These are phyloP conservation scores for Acer campestre DNA, from an alignment of 345 rosid species.

Conservation along the genomic window DNA sequence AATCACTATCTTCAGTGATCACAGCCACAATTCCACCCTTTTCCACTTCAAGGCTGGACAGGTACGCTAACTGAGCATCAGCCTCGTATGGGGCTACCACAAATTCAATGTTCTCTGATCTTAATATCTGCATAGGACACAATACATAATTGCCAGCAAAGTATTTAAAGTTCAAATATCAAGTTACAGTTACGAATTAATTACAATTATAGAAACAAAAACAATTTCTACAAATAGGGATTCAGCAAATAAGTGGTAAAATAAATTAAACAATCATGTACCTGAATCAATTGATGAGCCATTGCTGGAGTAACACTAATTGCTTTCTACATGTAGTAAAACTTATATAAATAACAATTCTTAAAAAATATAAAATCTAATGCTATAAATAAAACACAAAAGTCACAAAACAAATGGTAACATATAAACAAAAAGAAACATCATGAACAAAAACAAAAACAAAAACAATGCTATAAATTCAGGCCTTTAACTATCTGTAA, in stretches of 20 bases:
- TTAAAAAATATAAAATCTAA: not conserved
- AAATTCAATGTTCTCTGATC: constrained; percentile 72
- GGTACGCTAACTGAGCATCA: constrained; percentile 90
- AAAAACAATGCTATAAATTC: not conserved
- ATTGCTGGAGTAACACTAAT: constrained; percentile 75
- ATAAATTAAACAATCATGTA: constrained; percentile 17
- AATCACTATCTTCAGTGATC: constrained; percentile 90
- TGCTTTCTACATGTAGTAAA: constrained; percentile 57
- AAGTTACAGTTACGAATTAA: not conserved
- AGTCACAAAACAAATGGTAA: not conserved
- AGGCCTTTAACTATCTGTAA: not conserved
- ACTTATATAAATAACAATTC: constrained; percentile 7
- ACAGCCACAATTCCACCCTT: constrained; percentile 82
- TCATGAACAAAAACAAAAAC: not conserved
- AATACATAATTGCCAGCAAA: constrained; percentile 9
- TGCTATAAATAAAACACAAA: not conserved
- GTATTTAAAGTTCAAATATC: not conserved
- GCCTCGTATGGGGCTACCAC: constrained; percentile 98
- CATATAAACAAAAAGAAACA: not conserved
- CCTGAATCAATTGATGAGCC: constrained; percentile 84
- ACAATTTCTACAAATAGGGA: not conserved
- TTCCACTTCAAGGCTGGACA: constrained; percentile 61
- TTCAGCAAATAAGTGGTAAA: not conserved
- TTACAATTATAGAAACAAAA: not conserved
- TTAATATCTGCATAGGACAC: constrained; percentile 59